Evolutionary conservation across 2,329 filamentous ascomycete species (phyloP), one percentile per base, ranked within the genome.

Genomic region (Trichoderma lentiforme): DNA sequence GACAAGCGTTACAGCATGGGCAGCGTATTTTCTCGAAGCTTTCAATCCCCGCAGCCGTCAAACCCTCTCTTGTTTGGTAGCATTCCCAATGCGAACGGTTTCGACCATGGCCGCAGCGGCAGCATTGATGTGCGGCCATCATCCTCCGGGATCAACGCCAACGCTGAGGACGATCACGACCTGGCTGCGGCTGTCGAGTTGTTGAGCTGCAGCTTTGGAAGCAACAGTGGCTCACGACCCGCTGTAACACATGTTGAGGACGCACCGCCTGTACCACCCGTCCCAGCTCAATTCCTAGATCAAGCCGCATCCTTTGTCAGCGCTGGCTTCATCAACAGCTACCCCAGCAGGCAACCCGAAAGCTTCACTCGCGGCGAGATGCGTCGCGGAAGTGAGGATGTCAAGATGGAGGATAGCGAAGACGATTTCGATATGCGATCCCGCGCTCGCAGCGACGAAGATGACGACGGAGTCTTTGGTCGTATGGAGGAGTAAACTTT

Each of bases 381-480:
- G 79, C 89, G 85, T 73, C 79, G 80, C 51, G 80, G 76, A 15
- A 85, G 83, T 70, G 82, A 84, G 72, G 91, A 92, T 77, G 88
- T 92, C 71, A 91, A 90, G 82, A 92, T 90, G 86, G 89, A 91
- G 75, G 89, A 89, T 65, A 88, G 88, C 76, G 91, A 93, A 70
- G 89, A 91, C 76, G 90, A 92, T 73, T 88, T 91, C 72, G 90
- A 90, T 77, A 83, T 84, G 76, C 86, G 84, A 70, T 88, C 86
- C 64, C 87, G 89, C 70, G 88, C 88, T 65, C 88, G 92, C 74
- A 92, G 90, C 81, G 93, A 97, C 77, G 95, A 97, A 77, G 94
- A 97, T 74, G 95, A 98, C 76, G 95, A 98, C 75, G 95, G 95
- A 79, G 92, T 98, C 77, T 99, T 99, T 85, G 95, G 95, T 71